phyloP scores from a whole-genome alignment of 2,329 filamentous ascomycete genomes.

The Tolypocladium amazonense region DNA sequence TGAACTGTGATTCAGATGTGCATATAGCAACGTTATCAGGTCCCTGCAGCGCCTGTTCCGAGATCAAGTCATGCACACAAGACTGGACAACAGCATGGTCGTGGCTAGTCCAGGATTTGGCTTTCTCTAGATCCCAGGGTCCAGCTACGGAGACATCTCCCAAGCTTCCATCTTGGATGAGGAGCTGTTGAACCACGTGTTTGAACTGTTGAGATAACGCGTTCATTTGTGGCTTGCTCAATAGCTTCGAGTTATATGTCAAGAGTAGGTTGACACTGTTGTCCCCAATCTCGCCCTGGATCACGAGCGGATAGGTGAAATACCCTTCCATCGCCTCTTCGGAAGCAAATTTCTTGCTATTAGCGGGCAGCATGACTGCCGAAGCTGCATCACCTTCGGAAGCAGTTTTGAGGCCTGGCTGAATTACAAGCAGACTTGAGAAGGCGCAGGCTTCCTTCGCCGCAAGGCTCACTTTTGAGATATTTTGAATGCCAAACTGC shows the following conservation, averaged over 20 bases:
- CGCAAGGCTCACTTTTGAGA: conserved; percentile 21
- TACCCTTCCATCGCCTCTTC: neutral
- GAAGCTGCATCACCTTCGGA: neutral
- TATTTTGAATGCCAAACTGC: conserved; percentile 25
- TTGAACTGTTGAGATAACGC: neutral
- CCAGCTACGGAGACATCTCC: neutral
- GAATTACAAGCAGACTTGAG: neutral
- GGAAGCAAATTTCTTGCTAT: neutral
- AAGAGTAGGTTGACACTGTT: neutral
- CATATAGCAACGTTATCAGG: neutral
- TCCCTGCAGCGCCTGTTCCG: neutral
- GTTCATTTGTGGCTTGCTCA: neutral
- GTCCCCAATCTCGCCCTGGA: neutral
- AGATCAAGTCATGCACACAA: neutral
- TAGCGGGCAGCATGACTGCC: neutral
- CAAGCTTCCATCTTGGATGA: neutral
- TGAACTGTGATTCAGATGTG: neutral
- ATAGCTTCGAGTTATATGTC: neutral
- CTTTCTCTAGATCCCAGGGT: neutral
- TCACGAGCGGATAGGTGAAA: neutral
- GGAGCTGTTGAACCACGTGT: neutral
- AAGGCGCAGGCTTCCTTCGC: conserved; percentile 24
- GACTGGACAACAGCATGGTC: neutral
- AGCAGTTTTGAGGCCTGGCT: neutral
- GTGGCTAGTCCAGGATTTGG: neutral